Evolutionary conservation across 2,329 filamentous ascomycete species (phyloP), one percentile per base, ranked within the genome.

Genomic region (Aspergillus puulaauensis): DNA sequence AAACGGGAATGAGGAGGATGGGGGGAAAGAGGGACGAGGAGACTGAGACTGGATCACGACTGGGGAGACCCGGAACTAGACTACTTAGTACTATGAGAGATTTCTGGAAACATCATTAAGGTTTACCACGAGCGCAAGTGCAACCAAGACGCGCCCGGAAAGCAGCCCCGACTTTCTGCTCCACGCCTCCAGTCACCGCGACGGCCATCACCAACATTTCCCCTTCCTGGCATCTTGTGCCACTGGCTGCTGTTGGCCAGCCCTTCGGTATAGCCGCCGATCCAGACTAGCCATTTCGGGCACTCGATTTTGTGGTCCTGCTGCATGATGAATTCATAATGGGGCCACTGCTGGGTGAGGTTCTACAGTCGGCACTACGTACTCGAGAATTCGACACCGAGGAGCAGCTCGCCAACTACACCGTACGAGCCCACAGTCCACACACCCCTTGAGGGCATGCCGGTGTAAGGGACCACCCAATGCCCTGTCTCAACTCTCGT

Each of bases 51-150:
- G 27, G 27, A 31, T 31, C 27, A 31, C 27, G 27, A 31, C 27
- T 31, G 27, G 27, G 27, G 27, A 31, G 27, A 4, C 27, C 27
- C 27, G 27, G 27, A 31, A 31, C 27, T 31, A 24, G 23, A 24
- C 23, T 24, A 24, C 23, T 21, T 21, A 21, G 8, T 27, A 41
- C 44, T 39, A 47, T 40, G 35, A 41, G 37, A 33, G 45, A 50
- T 50, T 43, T 51, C 49, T 47, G 45, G 45, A 47, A 47, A 31
- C 45, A 47, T 47, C 40, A 54, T 47, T 54, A 54, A 44, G 41
- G 52, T 54, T 54, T 45, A 8, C 41, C 52, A 31, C 8, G 27
- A 31, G 27, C 27, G 9, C 27, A 31, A 9, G 27, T 31, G 27
- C 33, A 46, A 37, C 41, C 19, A 33, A 39, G 27, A 47, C 41